Base-by-base conservation (phyloP, 441 rosid species). In the Erysimum cheiri region DNA sequence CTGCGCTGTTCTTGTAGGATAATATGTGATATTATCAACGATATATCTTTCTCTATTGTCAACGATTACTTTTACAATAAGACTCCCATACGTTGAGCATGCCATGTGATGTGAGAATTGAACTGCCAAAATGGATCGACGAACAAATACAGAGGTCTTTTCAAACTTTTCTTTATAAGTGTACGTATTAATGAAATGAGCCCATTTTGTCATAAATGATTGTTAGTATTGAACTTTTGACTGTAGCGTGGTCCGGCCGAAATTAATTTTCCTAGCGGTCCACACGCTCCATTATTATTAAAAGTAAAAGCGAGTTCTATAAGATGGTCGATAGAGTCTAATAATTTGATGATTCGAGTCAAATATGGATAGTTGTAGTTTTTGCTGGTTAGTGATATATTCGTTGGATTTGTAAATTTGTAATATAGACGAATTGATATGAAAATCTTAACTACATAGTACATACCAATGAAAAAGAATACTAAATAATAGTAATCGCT, bases 181-280 rank as follows among this genome's bases (percentile, higher is more conserved):
- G 52, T 46, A 47, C 17, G 7, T 14, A 14, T 8, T 39, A 17
- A 59, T 29, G 28, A 49, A 59, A 37, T n/a, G 36, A 33, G 32
- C 48, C 56, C 39, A 26, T 70, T 61, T 61, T 31, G 61, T 17
- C 22, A 22, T 52, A 13, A 52, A 52, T 41, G 47, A 61, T 41
- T 61, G 36, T 54, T 62, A 53, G 69, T 35, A 22, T 61, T 62
- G 47, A 71, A 11, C 37, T 60, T 59, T 62, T 71, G 39, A 70
- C 56, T 53, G 56, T 53, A 71, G 55, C 75, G 47, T 52, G 62
- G 74, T 52, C 69, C 62, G 61, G 52, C 22, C 46, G 54, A 61
- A 32, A 52, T 41, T 32, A 52, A 31, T 22, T 9, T 50, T 6
- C 46, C 6, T 32, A 40, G n/a, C 31, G 56, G 69, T 71, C 75